These are phyloP conservation scores for Ophiostoma novo-ulmi DNA, from an alignment of 2,329 filamentous ascomycete species.

Conservation along the genomic window DNA sequence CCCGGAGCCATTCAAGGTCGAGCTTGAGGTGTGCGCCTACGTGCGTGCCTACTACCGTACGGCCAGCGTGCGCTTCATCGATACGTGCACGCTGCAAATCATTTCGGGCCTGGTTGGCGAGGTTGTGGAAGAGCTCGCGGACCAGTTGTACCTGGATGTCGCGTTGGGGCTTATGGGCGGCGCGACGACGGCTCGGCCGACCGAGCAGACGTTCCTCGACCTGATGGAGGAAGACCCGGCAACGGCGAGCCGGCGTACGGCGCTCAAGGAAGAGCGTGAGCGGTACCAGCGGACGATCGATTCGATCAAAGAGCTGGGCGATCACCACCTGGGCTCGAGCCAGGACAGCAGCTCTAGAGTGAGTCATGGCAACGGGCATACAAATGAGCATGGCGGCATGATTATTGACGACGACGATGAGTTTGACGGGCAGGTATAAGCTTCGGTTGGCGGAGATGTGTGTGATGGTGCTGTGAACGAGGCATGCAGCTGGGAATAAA, in stretches of 20 bases:
- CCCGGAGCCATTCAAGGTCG: slow-evolving; percentile 53
- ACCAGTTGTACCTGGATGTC: slow-evolving; percentile 40
- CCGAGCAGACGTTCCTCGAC: slow-evolving; percentile 30
- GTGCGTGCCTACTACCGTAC: slow-evolving; percentile 66
- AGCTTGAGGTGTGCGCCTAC: slow-evolving; percentile 58
- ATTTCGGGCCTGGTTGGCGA: slow-evolving; percentile 46
- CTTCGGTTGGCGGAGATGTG: not conserved
- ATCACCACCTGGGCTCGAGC: not conserved
- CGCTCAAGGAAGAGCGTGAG: slow-evolving; percentile 34
- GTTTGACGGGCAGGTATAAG: not conserved
- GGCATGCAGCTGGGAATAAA: not conserved
- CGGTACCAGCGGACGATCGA: slow-evolving; percentile 36
- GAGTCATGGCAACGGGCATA: not conserved
- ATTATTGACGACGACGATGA: slow-evolving; percentile 6
- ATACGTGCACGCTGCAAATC: slow-evolving; percentile 47
- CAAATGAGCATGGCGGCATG: not conserved
- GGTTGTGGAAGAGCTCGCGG: slow-evolving; percentile 37
- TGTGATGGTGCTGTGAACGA: not conserved
- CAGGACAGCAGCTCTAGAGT: not conserved
- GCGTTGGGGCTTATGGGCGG: slow-evolving; percentile 40
- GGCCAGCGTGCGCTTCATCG: slow-evolving; percentile 59
- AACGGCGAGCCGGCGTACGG: slow-evolving; percentile 32
- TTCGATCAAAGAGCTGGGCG: slow-evolving; percentile 35
- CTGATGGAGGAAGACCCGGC: slow-evolving; percentile 38
- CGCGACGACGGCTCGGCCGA: slow-evolving; percentile 16